Conservation (phyloP, 2,329 filamentous ascomycete species). For the Beauveria sp. region DNA sequence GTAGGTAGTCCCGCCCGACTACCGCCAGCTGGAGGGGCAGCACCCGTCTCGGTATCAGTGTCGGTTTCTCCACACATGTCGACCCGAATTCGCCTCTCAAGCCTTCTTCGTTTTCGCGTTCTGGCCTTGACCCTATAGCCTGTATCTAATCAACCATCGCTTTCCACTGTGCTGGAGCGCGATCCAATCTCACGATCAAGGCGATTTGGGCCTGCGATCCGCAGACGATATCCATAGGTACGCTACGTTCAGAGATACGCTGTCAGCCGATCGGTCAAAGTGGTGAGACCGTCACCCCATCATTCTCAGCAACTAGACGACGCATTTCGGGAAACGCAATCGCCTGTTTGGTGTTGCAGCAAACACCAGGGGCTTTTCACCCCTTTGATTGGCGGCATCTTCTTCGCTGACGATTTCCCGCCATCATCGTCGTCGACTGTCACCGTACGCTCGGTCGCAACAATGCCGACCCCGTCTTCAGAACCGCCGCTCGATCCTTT, state of each 20-base stretch:
- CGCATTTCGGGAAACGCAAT: neutral
- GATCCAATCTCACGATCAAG: neutral
- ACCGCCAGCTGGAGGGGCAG: neutral
- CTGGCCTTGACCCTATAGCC: neutral
- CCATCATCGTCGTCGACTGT: constrained; percentile 15
- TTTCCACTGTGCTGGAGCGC: neutral
- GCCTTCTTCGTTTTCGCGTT: neutral
- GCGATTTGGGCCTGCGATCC: constrained; percentile 12
- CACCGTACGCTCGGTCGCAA: constrained; percentile 14
- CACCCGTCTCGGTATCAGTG: neutral
- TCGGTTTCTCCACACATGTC: constrained; percentile 10
- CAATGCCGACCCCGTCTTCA: constrained; percentile 40
- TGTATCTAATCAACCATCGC: constrained; percentile 1
- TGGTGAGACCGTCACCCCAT: constrained; percentile 3
- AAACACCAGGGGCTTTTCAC: neutral
- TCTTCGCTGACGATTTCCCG: neutral
- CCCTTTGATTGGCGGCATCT: neutral
- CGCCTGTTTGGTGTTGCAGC: neutral
- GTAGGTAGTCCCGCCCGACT: neutral
- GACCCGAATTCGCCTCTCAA: constrained; percentile 10
- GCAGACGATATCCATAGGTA: constrained; percentile 3
- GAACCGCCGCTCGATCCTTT: constrained; percentile 31
- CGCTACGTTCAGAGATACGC: neutral
- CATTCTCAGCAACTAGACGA: neutral
- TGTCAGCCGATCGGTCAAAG: neutral